Conservation (phyloP, 176 grass and related monocot species). For the Guadua angustifolia region DNA sequence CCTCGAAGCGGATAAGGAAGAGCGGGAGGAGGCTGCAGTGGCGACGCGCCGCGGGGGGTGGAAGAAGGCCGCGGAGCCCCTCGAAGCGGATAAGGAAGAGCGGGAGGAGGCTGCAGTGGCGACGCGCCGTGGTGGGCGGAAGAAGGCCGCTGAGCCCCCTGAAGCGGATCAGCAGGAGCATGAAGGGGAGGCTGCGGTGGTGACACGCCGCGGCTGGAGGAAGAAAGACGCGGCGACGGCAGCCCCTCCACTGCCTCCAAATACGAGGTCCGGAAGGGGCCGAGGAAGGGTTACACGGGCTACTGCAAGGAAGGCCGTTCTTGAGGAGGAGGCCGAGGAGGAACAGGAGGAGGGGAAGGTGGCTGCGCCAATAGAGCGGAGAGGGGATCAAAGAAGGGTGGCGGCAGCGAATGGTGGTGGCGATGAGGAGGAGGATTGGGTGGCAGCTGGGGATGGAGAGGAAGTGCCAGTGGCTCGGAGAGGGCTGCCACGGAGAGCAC, state of each 20-base stretch:
- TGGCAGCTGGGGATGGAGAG: slow-evolving; percentile 30
- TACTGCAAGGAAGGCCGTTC: slow-evolving; percentile 19
- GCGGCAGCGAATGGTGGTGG: neutral
- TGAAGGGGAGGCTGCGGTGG: slow-evolving; percentile 26
- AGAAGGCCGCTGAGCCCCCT: neutral
- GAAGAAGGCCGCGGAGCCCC: slow-evolving; percentile 21
- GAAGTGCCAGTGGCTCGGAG: too few species aligned
- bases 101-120: neutral
- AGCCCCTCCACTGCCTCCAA: slow-evolving; percentile 19
- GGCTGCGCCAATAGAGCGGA: slow-evolving; percentile 25
- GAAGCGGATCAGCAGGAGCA: neutral
- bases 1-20: slow-evolving; percentile 9
- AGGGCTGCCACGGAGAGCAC: slow-evolving; percentile 3
- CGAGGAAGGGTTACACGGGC: slow-evolving; percentile 15
- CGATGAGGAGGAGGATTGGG: slow-evolving; percentile 15
- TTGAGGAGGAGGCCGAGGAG: slow-evolving; percentile 19
- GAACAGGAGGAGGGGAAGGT: slow-evolving; percentile 26
- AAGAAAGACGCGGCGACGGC: slow-evolving; percentile 16
- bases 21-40: neutral
- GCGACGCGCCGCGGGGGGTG: neutral
- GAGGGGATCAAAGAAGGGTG: neutral
- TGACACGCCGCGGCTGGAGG: slow-evolving; percentile 15
- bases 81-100: slow-evolving; percentile 8
- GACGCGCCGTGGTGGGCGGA: neutral
- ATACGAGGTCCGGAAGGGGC: slow-evolving; percentile 27